Percentiles rank a stretch among this genome's conserved stretches.
Conservation (phyloP, 257 asterid genomes). For the Scutellaria minor region DNA sequence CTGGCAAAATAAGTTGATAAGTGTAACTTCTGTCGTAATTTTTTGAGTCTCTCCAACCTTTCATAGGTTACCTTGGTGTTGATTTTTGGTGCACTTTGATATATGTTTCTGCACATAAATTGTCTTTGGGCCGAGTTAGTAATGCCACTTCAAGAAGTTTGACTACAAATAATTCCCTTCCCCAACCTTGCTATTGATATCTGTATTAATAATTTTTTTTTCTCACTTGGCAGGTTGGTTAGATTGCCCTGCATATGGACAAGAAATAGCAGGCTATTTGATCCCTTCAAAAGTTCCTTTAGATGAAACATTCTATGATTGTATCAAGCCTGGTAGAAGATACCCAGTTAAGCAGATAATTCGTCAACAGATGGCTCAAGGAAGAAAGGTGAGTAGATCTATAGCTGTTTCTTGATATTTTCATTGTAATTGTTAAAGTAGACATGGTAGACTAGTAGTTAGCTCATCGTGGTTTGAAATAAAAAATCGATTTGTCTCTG, state of each 20-base stretch:
- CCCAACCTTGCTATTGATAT: conserved; percentile 8
- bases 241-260: conserved; percentile 87
- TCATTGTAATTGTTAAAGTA: conserved; percentile 9
- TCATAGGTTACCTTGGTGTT: conserved; percentile 6
- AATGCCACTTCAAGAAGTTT: conserved; percentile 14
- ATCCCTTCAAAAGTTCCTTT: conserved; percentile 97
- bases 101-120: neutral
- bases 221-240: conserved; percentile 77
- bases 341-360: conserved; percentile 90
- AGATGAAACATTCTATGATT: conserved; percentile 79
- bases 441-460: neutral
- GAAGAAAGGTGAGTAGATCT: conserved; percentile 63
- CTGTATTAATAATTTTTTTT: conserved; percentile 11
- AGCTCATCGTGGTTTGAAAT: neutral
- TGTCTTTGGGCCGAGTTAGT: conserved; percentile 6
- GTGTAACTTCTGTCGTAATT: neutral
- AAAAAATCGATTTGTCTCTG: neutral
- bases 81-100: conserved; percentile 5
- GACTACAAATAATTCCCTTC: conserved; percentile 9
- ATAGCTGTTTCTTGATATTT: conserved; percentile 4
- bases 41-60: conserved; percentile 18
- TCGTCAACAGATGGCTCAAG: conserved; percentile 75
- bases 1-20: neutral
- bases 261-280: conserved; percentile 61
- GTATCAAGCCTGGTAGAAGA: conserved; percentile 83